Base-by-base conservation (phyloP, 2,329 filamentous ascomycete genomes). In the Botryotinia narcissicola region DNA sequence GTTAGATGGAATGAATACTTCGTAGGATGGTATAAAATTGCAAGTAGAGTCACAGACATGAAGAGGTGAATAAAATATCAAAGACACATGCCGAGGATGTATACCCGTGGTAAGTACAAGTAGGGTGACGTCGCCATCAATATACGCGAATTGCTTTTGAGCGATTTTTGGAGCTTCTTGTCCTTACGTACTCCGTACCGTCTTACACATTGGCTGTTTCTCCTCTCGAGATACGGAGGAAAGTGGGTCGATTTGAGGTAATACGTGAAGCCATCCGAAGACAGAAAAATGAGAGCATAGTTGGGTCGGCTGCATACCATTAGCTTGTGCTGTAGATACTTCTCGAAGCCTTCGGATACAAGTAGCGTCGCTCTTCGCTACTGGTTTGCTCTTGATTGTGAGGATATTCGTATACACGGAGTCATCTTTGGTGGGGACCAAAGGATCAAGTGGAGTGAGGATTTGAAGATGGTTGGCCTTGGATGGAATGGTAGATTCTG, bases 91-190 rank as follows among this genome's bases (percentile, higher is more conserved):
- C 51, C 14, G n/a, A 57, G 18, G 51, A 57, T 32, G n/a, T 29
- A 29, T 18, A 57, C 51, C 51, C 51, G 46, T 51, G 25, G 5
- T 51, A n/a, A 51, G 46, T 22, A 12, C 20, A 22, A 18, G 16
- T 16, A 64, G 29, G n/a, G 61, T 64, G 61, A 64, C 40, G 40
- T 64, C 61, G 61, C 61, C 42, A 64, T 46, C 22, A 29, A 63
- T 22, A 32, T 44, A 32, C 16, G n/a, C 25, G 16, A 46, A 32
- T 32, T 46, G 25, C n/a, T 29, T 29, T 63, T 32, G 61, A 46
- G 40, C 40, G 61, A 32, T 46, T 32, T 63, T 22, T 46, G 18
- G n/a, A 64, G 29, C 61, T 64, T 46, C 18, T 32, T 14, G 40
- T 46, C 61, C 37, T n/a, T 63, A 54, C 51, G 51, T 32, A 29